Base-by-base conservation (phyloP, 495 filamentous ascomycete genomes). In the Talaromyces proteolyticus region DNA sequence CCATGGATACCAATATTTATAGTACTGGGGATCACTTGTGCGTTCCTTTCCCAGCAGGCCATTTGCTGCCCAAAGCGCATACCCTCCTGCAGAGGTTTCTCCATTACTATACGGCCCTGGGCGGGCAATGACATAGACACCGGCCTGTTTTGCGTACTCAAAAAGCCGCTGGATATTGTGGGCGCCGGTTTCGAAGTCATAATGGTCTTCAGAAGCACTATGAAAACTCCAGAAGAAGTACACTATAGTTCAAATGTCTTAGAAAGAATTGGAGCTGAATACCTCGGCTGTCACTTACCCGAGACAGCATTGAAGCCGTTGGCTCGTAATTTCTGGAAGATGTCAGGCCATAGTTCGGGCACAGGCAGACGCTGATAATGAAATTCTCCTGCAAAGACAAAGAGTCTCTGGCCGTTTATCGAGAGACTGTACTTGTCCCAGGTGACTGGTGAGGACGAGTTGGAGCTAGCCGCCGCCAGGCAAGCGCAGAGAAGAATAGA, bases 311-410 rank as follows among this genome's bases (percentile, higher is more conserved):
- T 82, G 23, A 72, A 78, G 0, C 81, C 80, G 41, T 73, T 72
- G 2, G 81, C 77, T 52, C 78, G 76, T 39, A 84, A 62, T 55
- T 86, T 86, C 54, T 85, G 68, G 10, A 84, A 70, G n/a, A 84
- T 62, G 59, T 85, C 80, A 4, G 73, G 59, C 79, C 80, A 84
- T 12, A 84, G 53, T 25, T 77, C 76, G 0, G 79, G 81, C 3
- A 80, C 77, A 0, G 79, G 79, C 8, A 80, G 63, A 40, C 79
- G 68, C 62, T 68, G 67, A 47, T 79, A 81, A 52, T 83, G 78
- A 18, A 83, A 76, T 58, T 84, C 79, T 12, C 76, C 80, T 0
- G 79, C 69, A 57, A 75, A 81, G 41, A 84, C 59, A 47, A 76
- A 80, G 7, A 83, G 54, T 17, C 81, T 59, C 52, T 79, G 66